Base-by-base conservation (phyloP, 2,329 filamentous ascomycete genomes). In the Ophiostoma novo-ulmi region DNA sequence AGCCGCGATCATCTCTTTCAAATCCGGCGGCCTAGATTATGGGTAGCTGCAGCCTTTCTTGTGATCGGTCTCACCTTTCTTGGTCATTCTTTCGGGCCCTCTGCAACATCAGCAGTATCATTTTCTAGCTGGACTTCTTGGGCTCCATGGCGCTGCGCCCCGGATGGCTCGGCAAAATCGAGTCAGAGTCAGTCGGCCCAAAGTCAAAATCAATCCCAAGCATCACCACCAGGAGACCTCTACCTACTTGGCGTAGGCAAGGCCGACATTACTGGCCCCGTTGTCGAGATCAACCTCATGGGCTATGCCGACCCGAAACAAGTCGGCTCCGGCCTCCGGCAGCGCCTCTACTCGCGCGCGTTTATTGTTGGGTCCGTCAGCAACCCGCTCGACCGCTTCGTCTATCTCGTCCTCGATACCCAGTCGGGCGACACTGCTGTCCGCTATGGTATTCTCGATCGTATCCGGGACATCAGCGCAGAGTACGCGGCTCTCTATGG, bases 201-300 rank as follows among this genome's bases (percentile, higher is more conserved):
- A 31, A 31, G 31, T 31, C 31, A 31, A 31, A 31, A 31, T 8
- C 52, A 22, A 26, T 26, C 44, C 20, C 22, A 11, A 14, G 7
- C 52, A 26, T 22, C 58, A 63, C 8, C 58, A 63, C 58, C 31
- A 8, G 58, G 61, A 35, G 61, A 64, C 31, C 63, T 65, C 70
- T 86, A 85, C 72, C 78, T 86, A 3, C 73, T 86, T 22, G 84
- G 84, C 3, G 83, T 82, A 14, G 84, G 85, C 63, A 85, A 85
- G 74, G 85, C 81, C 20, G 84, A 86, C 74, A 84, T 86, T 73
- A 86, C 84, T 1, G 84, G 91, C 4, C 92, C 93, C 0, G 91
- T 95, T 5, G 93, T 94, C 38, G 93, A 97, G 80, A 88, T 97
- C 80, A 93, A 92, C 77, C 86, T 97, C 79, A 95, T 94, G 84